phyloP scores from a whole-genome alignment of 2,329 filamentous ascomycete species.

The Anisogramma anomala region DNA sequence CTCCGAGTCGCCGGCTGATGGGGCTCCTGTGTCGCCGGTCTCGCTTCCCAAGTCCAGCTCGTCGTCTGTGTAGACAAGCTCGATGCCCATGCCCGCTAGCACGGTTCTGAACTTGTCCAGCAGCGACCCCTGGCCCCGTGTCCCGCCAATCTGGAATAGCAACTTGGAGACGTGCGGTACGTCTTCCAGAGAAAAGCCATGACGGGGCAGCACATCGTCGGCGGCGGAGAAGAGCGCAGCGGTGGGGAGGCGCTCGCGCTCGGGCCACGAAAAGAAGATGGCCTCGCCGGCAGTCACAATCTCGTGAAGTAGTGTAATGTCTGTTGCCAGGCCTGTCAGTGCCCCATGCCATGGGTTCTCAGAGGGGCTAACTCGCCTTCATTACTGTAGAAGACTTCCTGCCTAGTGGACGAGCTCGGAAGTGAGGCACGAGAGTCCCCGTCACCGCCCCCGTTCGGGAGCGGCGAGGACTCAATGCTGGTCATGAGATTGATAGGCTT shows the following conservation, averaged over 20 bases:
- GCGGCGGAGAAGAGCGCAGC: constrained; percentile 74
- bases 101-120: constrained; percentile 60
- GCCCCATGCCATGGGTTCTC: constrained; percentile 3
- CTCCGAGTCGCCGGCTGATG: not conserved
- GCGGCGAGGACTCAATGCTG: constrained; percentile 8
- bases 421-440: constrained; percentile 7
- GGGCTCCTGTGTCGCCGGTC: not conserved
- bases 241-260: constrained; percentile 55
- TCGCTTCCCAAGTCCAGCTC: constrained; percentile 2
- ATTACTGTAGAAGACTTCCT: constrained; percentile 13
- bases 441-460: constrained; percentile 9
- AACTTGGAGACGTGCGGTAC: constrained; percentile 61
- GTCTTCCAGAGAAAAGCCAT: constrained; percentile 64
- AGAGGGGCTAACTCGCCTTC: constrained; percentile 6
- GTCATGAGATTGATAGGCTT: constrained; percentile 9
- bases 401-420: constrained; percentile 4
- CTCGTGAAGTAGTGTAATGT: constrained; percentile 66
- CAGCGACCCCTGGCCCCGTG: constrained; percentile 45
- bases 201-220: constrained; percentile 58
- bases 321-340: constrained; percentile 31
- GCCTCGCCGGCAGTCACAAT: constrained; percentile 63
- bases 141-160: constrained; percentile 65
- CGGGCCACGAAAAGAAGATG: constrained; percentile 43
- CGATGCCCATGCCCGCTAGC: constrained; percentile 58
- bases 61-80: constrained; percentile 47